Evolutionary conservation across 208 protist species (phyloP).

Genomic region (Trichomonas vaginalis): DNA sequence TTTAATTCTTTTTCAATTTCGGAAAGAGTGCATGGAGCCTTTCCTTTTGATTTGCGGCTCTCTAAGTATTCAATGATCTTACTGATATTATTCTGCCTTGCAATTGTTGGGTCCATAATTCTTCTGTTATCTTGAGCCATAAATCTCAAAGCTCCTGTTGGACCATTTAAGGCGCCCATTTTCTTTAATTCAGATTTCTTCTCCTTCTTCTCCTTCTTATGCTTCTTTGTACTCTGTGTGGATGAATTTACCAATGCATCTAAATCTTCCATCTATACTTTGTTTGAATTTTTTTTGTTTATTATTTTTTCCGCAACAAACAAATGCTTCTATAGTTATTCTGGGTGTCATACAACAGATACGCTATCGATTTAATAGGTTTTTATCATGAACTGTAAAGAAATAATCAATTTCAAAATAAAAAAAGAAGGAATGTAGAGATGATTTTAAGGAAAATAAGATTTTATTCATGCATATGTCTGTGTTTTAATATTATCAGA

Average conservation of each 20-base stretch:
- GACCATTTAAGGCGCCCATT: too few relatives aligned
- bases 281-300: too few relatives aligned
- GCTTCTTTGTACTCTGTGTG: background rate
- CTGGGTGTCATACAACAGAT: too few relatives aligned
- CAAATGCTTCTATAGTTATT: too few relatives aligned
- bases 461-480: too few relatives aligned
- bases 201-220: background rate
- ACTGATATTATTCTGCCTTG: background rate
- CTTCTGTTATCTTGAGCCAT: background rate
- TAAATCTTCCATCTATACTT: background rate
- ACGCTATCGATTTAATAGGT: too few relatives aligned
- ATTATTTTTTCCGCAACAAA: too few relatives aligned
- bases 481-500: too few relatives aligned
- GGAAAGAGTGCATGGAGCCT: background rate
- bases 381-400: too few relatives aligned
- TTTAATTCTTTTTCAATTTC: background rate
- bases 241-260: background rate
- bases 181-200: background rate
- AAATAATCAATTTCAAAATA: too few relatives aligned
- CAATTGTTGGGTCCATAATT: background rate
- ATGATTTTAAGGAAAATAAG: too few relatives aligned
- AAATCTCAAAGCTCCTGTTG: background rate
- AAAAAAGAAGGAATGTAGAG: too few relatives aligned
- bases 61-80: background rate
- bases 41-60: background rate